Conservation (phyloP, 805 yeast genomes). For the Lachancea sp. region DNA sequence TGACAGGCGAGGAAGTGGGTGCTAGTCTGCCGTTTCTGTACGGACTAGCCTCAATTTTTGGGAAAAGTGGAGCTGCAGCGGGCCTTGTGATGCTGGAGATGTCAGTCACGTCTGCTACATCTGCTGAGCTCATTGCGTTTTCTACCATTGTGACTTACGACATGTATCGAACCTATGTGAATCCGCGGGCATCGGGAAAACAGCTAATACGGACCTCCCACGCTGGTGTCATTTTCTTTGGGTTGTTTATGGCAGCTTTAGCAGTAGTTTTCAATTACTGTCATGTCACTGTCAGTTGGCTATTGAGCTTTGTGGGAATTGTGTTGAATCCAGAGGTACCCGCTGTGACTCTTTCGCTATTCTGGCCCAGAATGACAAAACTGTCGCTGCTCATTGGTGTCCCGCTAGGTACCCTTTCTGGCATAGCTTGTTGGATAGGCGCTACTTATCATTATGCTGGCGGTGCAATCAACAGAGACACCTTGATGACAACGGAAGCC, state of each 20-base stretch:
- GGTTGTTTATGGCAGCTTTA: slow-evolving; percentile 36
- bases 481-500: slow-evolving; percentile 40
- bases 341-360: slow-evolving; percentile 29
- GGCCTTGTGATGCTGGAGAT: slow-evolving; percentile 37
- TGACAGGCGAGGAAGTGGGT: slow-evolving; percentile 35
- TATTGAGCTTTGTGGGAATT: slow-evolving; percentile 37
- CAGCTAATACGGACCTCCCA: slow-evolving; percentile 35
- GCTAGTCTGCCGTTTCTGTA: slow-evolving; percentile 36
- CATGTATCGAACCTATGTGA: slow-evolving; percentile 36
- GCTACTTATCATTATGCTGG: slow-evolving; percentile 40
- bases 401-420: slow-evolving; percentile 47
- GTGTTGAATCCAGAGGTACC: slow-evolving; percentile 35
- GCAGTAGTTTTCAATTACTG: slow-evolving; percentile 37
- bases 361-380: slow-evolving; percentile 20
- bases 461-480: slow-evolving; percentile 39
- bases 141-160: slow-evolving; percentile 38
- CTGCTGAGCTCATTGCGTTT: slow-evolving; percentile 39
- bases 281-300: slow-evolving; percentile 39
- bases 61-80: slow-evolving; percentile 39
- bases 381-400: slow-evolving; percentile 19
- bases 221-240: slow-evolving; percentile 33
- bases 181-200: slow-evolving; percentile 36
- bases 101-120: slow-evolving; percentile 40
- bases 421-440: slow-evolving; percentile 42
- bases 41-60: slow-evolving; percentile 42